Percentiles rank a stretch among this genome's conserved stretches.
These are phyloP conservation scores for Ochetophila trinervis DNA, from an alignment of 306 rosid genomes.

Conservation along the genomic window DNA sequence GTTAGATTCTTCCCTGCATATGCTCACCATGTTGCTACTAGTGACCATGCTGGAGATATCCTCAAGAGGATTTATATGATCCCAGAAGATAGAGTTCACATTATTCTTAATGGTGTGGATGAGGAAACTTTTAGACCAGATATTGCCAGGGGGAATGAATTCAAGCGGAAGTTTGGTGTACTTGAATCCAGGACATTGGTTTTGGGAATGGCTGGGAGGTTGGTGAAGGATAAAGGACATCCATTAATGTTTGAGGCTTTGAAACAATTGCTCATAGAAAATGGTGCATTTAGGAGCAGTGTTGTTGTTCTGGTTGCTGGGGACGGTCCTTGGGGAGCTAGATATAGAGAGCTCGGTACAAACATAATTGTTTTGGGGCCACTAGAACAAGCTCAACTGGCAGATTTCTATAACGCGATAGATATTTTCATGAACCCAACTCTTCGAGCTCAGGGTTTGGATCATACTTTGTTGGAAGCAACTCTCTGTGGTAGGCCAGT, in stretches of 20 bases:
- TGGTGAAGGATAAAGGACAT: conserved; percentile 76
- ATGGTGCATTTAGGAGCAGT: conserved; percentile 34
- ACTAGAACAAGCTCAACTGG: conserved; percentile 52
- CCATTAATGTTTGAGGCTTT: conserved; percentile 65
- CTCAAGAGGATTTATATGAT: conserved; percentile 66
- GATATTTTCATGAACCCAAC: conserved; percentile 57
- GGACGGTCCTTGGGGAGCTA: conserved; percentile 75
- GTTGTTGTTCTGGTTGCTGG: conserved; percentile 60
- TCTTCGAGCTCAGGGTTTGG: conserved; percentile 54
- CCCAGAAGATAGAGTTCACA: conserved; percentile 61
- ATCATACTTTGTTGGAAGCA: conserved; percentile 64
- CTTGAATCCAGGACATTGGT: conserved; percentile 41
- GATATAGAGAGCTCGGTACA: conserved; percentile 52
- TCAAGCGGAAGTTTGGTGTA: conserved; percentile 39
- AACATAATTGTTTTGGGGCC: conserved; percentile 56
- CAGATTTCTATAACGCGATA: conserved; percentile 56
- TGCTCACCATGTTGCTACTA: conserved; percentile 69
- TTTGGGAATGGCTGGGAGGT: conserved; percentile 69
- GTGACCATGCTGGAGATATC: conserved; percentile 74
- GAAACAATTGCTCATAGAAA: conserved; percentile 46
- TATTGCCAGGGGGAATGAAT: conserved; percentile 33
- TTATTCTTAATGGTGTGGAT: conserved; percentile 72
- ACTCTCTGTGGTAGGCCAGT: conserved; percentile 59
- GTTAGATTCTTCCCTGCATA: conserved; percentile 57
- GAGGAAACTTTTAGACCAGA: conserved; percentile 56